A percentile compares a stretch with the other conserved stretches of the same genome.
phyloP scores from a whole-genome alignment of 768 basidiomycete species.

The Collybia mongolica region DNA sequence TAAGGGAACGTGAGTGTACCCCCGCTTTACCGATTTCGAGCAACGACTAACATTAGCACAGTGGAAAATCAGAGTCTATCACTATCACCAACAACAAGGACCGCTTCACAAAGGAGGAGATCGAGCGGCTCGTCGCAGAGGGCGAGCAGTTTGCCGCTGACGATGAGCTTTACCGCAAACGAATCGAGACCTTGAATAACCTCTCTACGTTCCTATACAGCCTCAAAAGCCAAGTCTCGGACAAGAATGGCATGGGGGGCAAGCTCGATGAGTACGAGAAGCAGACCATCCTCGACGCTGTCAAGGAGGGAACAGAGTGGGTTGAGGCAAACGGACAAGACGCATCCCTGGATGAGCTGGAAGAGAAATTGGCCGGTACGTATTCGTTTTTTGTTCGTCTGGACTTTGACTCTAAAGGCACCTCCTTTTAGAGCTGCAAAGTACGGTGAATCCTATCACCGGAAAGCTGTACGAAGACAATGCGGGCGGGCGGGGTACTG shows the following conservation, averaged over 20 bases:
- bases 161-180: conserved; percentile 20
- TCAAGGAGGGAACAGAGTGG: conserved; percentile 77
- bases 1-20: conserved; percentile 74
- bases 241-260: conserved; percentile 71
- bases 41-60: conserved; percentile 11
- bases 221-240: conserved; percentile 67
- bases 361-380: conserved; percentile 65
- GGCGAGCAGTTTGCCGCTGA: conserved; percentile 42
- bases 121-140: conserved; percentile 54
- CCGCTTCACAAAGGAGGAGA: conserved; percentile 51
- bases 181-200: conserved; percentile 43
- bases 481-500: conserved; percentile 18
- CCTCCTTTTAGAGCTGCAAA: conserved; percentile 19
- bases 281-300: conserved; percentile 52
- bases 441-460: conserved; percentile 22
- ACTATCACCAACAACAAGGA: conserved; percentile 79
- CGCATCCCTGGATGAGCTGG: conserved; percentile 72
- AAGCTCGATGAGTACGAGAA: conserved; percentile 62
- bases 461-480: conserved; percentile 18
- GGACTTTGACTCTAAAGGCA: neutral
- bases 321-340: conserved; percentile 63
- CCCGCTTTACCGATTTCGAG: conserved; percentile 22
- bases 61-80: conserved; percentile 77
- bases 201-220: conserved; percentile 64
- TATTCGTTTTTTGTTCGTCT: neutral